Evolutionary conservation across 805 yeast species (phyloP), one percentile per base, ranked within the genome.

Genomic region (Scheffersomyces spartinae): DNA sequence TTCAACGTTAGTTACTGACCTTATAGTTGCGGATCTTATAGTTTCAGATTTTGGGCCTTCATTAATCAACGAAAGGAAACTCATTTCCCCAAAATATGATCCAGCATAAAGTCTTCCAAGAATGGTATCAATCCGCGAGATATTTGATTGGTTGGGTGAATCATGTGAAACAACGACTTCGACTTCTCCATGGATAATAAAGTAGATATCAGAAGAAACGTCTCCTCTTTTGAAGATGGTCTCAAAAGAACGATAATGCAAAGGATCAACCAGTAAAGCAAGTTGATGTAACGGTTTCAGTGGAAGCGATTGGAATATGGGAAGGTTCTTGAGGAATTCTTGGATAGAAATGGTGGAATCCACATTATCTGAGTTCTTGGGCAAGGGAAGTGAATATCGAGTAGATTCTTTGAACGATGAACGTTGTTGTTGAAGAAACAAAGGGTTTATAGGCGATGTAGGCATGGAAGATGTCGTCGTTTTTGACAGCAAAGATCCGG

Each of bases 61-160:
- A 9, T 42, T 40, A n/a, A 23, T 51, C 43, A 13, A 55, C 47
- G 12, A 73, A 39, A 8, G 61, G 37, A 78, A 79, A 0, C 82
- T 68, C 75, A 78, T 74, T 45, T 78, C 88, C 13, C 91, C 91
- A 50, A 79, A 77, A 47, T 74, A 77, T 17, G 73, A 64, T 12
- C 80, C 82, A 9, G 70, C 49, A 2, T 70, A 63, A 14, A 80
- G 50, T 30, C 82, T 59, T 4, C 81, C 84, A 19, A 72, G 43
- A 1, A 64, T 53, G 18, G 51, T 48, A 26, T 64, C 70, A 11
- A 52, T 49, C 17, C n/a, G n/a, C 19, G 19, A 9, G 19, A 9
- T n/a, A 9, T 17, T 17, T n/a, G 19, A 29, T 47, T 36, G 22
- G 52, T 39, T 2, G 53, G 49, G 24, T 55, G n/a, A n/a, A 15